These are phyloP conservation scores for Phaeosphaeriaceae sp. DNA, from an alignment of 2,329 filamentous ascomycete species.

Conservation along the genomic window DNA sequence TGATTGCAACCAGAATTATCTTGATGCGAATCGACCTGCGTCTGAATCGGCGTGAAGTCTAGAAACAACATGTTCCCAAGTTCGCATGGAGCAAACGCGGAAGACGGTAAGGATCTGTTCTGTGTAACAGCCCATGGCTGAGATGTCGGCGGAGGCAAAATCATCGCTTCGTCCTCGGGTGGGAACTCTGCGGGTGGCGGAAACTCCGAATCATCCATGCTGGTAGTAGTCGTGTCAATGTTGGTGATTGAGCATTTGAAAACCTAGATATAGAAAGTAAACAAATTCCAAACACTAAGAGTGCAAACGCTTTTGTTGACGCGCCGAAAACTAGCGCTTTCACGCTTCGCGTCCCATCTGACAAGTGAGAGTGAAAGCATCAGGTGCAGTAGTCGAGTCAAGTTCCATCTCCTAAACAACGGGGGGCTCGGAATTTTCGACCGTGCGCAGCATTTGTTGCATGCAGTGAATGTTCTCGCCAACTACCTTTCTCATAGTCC, in stretches of 20 bases:
- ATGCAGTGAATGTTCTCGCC: background rate
- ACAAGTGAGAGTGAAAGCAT: background rate
- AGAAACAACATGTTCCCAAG: background rate
- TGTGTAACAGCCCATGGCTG: background rate
- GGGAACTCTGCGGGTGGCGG: too few relatives aligned
- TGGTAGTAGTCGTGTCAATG: too few relatives aligned
- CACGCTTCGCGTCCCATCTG: background rate
- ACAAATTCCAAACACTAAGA: background rate
- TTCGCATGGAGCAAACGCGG: background rate
- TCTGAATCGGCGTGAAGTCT: background rate
- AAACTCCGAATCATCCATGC: too few relatives aligned
- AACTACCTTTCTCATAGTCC: background rate
- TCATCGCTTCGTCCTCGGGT: background rate
- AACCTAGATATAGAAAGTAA: background rate
- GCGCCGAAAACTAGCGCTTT: background rate
- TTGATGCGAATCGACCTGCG: too few relatives aligned
- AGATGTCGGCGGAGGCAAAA: background rate
- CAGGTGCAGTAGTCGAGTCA: background rate
- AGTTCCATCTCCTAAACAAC: too few relatives aligned
- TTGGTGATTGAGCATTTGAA: too few relatives aligned
- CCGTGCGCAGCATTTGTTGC: background rate
- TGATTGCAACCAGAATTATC: too few relatives aligned
- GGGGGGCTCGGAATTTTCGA: too few relatives aligned
- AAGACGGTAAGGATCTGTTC: background rate
- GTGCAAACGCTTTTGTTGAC: slow-evolving; percentile 12